Conservation (phyloP, 441 rosid species). For the Brassica balearica region DNA sequence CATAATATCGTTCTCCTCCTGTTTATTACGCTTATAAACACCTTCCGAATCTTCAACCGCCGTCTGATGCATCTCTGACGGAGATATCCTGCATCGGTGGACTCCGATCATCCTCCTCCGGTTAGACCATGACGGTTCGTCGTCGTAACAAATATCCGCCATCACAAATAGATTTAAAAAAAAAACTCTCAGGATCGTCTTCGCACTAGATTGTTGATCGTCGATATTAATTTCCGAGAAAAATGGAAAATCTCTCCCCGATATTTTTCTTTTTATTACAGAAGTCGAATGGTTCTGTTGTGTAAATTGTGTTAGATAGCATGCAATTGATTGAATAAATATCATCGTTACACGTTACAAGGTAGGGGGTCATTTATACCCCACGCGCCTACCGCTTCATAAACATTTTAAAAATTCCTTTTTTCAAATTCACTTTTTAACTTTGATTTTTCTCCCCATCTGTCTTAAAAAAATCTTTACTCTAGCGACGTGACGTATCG, state of each 20-base stretch:
- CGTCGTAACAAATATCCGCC: conserved; percentile 70
- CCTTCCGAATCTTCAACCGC: conserved; percentile 7
- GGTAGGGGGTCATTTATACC: conserved; percentile 29
- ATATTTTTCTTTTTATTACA: not conserved
- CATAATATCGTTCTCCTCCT: conserved; percentile 32
- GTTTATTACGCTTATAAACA: conserved; percentile 49
- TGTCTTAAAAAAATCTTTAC: conserved; percentile 20
- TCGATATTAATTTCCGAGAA: not conserved
- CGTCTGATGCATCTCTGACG: conserved; percentile 26
- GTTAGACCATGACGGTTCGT: conserved; percentile 52
- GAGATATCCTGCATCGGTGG: conserved; percentile 54
- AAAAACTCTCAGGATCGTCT: conserved; percentile 16
- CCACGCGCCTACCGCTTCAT: conserved; percentile 46
- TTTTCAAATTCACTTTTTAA: conserved; percentile 30
- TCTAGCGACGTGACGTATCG: conserved; percentile 49
- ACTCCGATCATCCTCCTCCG: conserved; percentile 75
- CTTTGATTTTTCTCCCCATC: conserved; percentile 27
- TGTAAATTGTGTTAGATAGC: not conserved
- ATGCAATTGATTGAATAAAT: conserved; percentile 39
- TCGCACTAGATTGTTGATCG: conserved; percentile 18
- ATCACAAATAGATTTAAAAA: conserved; percentile 11
- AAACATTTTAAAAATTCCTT: conserved; percentile 25
- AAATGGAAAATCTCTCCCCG: conserved; percentile 11
- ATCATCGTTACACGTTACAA: conserved; percentile 35
- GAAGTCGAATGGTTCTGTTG: conserved; percentile 7